Percentiles rank a stretch among this genome's conserved stretches.
Evolutionary conservation across 352 stramenopile species (phyloP).

Genomic region (Blastocystis sp.): DNA sequence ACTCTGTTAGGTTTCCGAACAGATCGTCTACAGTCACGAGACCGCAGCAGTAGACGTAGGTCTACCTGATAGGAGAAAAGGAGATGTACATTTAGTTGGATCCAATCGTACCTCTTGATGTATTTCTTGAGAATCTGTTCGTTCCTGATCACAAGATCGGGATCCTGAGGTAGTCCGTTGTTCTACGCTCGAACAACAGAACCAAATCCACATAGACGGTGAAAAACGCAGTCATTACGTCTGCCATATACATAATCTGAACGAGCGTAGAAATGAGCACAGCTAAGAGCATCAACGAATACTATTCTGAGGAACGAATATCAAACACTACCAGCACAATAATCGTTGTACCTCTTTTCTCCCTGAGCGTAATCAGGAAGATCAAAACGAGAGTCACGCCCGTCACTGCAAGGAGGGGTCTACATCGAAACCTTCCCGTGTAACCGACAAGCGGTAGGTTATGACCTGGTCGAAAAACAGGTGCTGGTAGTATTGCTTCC

Average conservation of each 20-base stretch:
- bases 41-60: background rate
- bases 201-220: background rate
- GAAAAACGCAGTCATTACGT: background rate
- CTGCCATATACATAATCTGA: background rate
- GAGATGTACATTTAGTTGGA: background rate
- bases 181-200: background rate
- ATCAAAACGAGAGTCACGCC: background rate
- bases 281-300: background rate
- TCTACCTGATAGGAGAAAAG: background rate
- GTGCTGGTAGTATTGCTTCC: background rate
- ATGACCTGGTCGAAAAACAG: background rate
- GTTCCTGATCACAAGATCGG: background rate
- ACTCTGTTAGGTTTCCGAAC: slow-evolving; percentile 10
- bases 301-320: background rate
- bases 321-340: background rate
- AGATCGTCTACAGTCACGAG: background rate
- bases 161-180: background rate
- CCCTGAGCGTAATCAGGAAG: background rate
- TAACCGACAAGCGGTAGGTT: background rate
- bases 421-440: background rate
- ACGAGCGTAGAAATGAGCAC: background rate
- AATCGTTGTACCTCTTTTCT: background rate
- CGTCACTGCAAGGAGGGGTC: background rate
- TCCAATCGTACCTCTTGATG: background rate
- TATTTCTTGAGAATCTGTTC: background rate